Percentiles rank a stretch among this genome's conserved stretches.
phyloP scores from a whole-genome alignment of 495 filamentous ascomycete species.

The Xylaria longipes region DNA sequence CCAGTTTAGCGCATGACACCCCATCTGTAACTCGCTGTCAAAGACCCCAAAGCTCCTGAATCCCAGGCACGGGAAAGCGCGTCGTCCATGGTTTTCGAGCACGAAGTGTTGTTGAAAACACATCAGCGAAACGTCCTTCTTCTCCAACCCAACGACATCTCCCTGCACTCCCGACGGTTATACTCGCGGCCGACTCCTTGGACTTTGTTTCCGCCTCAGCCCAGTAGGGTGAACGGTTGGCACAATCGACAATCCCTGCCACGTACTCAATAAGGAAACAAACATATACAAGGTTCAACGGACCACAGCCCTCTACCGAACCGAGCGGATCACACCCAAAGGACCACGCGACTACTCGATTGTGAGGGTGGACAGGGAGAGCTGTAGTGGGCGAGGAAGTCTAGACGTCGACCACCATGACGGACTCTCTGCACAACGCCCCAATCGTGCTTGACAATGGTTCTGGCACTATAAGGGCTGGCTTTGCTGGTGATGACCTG shows the following conservation, averaged over 20 bases:
- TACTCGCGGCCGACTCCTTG: neutral
- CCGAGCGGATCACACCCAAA: neutral
- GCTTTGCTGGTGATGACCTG: constrained; percentile 93
- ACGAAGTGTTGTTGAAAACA: constrained; percentile 19
- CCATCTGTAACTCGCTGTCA: constrained; percentile 17
- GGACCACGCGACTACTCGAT: neutral
- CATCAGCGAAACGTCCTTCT: constrained; percentile 5
- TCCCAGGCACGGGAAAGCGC: constrained; percentile 36
- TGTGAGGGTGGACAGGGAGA: constrained; percentile 21
- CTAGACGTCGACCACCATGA: constrained; percentile 60
- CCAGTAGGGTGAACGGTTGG: neutral
- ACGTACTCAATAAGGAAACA: neutral
- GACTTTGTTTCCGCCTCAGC: neutral
- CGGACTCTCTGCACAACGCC: constrained; percentile 90
- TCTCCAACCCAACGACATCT: neutral
- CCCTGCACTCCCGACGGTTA: neutral
- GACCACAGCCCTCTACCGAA: neutral
- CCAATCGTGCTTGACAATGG: constrained; percentile 99
- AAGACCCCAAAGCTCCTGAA: constrained; percentile 37
- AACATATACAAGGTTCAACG: neutral
- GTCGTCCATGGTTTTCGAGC: constrained; percentile 36
- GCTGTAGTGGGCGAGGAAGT: constrained; percentile 23
- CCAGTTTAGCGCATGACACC: constrained; percentile 14
- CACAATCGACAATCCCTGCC: neutral
- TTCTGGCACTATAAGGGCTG: constrained; percentile 95